Base-by-base conservation (phyloP, 345 rosid species). In the Bruguiera parviflora region DNA sequence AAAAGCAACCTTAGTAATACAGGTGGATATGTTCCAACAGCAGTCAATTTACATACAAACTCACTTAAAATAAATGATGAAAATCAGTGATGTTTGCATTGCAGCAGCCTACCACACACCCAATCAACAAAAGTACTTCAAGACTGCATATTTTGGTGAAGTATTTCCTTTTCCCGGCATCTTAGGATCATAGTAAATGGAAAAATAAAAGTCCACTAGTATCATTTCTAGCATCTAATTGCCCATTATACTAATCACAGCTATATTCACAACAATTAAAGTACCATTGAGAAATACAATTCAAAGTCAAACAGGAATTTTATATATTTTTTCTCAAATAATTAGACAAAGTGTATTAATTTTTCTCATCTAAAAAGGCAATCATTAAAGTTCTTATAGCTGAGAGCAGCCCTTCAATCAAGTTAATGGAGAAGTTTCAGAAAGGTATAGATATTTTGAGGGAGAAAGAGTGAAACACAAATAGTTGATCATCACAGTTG, bases 1-100 rank as follows among this genome's bases (percentile, higher is more conserved):
- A 66, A 66, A 29, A n/a, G 37, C 21, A 66, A 61, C 33, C 53
- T 32, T 53, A 63, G 22, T n/a, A 53, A 32, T 18, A 68, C 43
- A 61, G 15, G 21, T 3, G 11, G 5, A 16, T 5, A 15, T 46
- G 33, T 62, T 33, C 5, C 33, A 37, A 51, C 62, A 63, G 27
- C 20, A 55, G 49, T 56, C 6, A 66, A 5, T 53, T 33, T 1
- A 15, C 29, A 56, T 13, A 18, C 37, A 22, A 37, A 51, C 46
- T 53, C 46, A 25, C n/a, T 33, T n/a, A 0, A 11, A 39, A 55
- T 21, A 18, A 19, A 37, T n/a, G 10, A 10, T 24, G 18, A 28
- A 37, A 58, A 58, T 39, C 2, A 28, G 59, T 56, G 31, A 7
- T 1, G 2, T 27, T 21, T 5, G 10, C 18, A 13, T 24, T 9